These are phyloP conservation scores for Macrophomina pseudophaseolina DNA, from an alignment of 2,329 filamentous ascomycete species.

Conservation along the genomic window DNA sequence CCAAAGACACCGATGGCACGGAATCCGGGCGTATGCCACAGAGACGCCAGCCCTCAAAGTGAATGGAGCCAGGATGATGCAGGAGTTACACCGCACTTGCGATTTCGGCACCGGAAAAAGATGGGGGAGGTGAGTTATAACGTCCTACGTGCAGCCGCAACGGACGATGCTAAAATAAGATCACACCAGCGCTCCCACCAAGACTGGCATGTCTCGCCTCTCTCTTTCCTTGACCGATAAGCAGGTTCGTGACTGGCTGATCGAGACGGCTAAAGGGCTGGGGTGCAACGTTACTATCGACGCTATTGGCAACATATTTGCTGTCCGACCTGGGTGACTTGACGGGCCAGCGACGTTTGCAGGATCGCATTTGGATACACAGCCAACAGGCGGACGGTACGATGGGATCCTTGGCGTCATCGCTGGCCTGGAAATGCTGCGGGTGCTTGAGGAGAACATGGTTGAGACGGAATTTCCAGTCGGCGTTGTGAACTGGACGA, in stretches of 20 bases:
- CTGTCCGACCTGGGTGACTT: conserved; percentile 62
- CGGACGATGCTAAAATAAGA: too few species aligned
- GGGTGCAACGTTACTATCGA: conserved; percentile 73
- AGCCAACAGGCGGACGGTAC: conserved; percentile 68
- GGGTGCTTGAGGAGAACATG: conserved; percentile 50
- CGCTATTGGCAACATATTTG: conserved; percentile 81
- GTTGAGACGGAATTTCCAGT: conserved; percentile 64
- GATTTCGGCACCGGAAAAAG: too few species aligned
- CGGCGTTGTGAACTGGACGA: conserved; percentile 80
- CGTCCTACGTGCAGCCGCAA: too few species aligned
- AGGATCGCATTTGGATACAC: conserved; percentile 67
- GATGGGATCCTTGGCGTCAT: conserved; percentile 78
- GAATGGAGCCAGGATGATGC: too few species aligned
- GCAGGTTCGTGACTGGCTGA: conserved; percentile 76
- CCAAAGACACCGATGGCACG: too few species aligned
- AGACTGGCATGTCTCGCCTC: conserved; percentile 76
- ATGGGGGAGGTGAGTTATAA: too few species aligned
- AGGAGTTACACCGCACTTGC: too few species aligned
- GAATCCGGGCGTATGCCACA: too few species aligned
- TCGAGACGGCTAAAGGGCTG: conserved; percentile 64
- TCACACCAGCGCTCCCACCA: too few species aligned
- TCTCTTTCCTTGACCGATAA: conserved; percentile 75
- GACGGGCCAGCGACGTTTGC: conserved; percentile 64
- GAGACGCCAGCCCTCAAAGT: too few species aligned
- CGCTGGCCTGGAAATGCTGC: conserved; percentile 74